A percentile compares a stretch with the other conserved stretches of the same genome.
Evolutionary conservation across 495 filamentous ascomycete species (phyloP).

Genomic region (Penicillium malachiteum): DNA sequence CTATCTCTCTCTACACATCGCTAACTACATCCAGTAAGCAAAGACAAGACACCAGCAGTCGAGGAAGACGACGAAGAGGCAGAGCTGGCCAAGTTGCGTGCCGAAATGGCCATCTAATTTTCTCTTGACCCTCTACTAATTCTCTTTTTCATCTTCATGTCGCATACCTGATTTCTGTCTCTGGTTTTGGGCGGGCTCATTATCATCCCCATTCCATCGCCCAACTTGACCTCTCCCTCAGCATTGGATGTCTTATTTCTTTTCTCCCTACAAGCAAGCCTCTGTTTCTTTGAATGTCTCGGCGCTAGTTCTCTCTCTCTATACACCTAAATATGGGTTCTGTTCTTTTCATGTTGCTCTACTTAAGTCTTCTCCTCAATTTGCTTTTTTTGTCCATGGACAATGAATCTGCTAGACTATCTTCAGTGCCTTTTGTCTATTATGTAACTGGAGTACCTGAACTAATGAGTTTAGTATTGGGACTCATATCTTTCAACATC

Average conservation of each 20-base stretch:
- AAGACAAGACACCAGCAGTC: slow-evolving; percentile 52
- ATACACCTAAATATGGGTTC: slow-evolving; percentile 17
- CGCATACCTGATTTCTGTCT: slow-evolving; percentile 1
- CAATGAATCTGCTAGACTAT: slow-evolving; percentile 4
- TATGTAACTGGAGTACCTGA: no score
- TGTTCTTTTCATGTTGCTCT: background rate
- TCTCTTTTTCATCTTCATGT: background rate
- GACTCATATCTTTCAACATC: no score
- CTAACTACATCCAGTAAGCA: slow-evolving; percentile 11
- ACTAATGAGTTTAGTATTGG: no score
- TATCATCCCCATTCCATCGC: background rate
- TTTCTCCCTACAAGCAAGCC: slow-evolving; percentile 16
- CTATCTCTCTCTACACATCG: background rate
- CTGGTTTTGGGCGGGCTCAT: background rate
- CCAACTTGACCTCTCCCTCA: slow-evolving; percentile 4
- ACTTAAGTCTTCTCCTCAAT: background rate
- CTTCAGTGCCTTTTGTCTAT: background rate
- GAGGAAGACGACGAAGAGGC: slow-evolving; percentile 91
- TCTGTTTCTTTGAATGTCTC: slow-evolving; percentile 12
- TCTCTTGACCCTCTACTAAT: background rate
- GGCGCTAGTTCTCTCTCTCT: slow-evolving; percentile 11
- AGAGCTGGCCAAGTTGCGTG: slow-evolving; percentile 89
- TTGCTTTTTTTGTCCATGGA: slow-evolving; percentile 2
- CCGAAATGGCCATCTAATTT: slow-evolving; percentile 87
- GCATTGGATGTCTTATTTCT: slow-evolving; percentile 20